Percentiles rank a stretch among this genome's conserved stretches.
These are phyloP conservation scores for Penicillium verhagenii DNA, from an alignment of 495 filamentous ascomycete species.

Conservation along the genomic window DNA sequence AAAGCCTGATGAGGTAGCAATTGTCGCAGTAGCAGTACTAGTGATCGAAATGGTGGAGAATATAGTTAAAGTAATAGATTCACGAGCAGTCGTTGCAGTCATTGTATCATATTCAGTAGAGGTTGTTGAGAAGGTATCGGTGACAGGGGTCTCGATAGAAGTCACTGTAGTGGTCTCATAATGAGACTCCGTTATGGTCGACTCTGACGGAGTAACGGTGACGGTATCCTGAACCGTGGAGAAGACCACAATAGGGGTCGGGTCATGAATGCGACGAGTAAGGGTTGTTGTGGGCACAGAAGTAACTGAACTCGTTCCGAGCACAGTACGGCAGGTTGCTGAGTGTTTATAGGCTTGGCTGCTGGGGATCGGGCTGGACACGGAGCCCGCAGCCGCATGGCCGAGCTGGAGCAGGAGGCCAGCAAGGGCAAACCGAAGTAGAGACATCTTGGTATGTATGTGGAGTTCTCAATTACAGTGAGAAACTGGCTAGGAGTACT, in stretches of 20 bases:
- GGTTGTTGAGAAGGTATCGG: constrained; percentile 8
- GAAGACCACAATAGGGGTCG: constrained; percentile 2
- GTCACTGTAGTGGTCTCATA: constrained; percentile 5
- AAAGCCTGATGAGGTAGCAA: neutral
- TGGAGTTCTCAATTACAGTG: no score
- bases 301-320: neutral
- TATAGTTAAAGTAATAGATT: neutral
- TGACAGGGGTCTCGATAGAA: neutral
- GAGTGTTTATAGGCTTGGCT: constrained; percentile 1
- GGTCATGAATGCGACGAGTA: constrained; percentile 1
- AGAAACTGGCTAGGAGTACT: no score
- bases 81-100: neutral
- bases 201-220: neutral
- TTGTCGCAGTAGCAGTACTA: neutral
- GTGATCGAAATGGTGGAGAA: neutral
- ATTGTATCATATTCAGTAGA: constrained; percentile 5
- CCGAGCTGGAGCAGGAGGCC: neutral
- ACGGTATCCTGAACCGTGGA: constrained; percentile 3
- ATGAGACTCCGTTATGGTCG: neutral
- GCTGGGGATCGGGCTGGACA: neutral
- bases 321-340: neutral
- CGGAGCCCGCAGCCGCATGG: neutral
- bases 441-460: no score
- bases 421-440: neutral
- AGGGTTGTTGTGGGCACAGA: constrained; percentile 4